Conservation (phyloP, 1,284 basidiomycete species). For the Rhodotorula sp. region DNA sequence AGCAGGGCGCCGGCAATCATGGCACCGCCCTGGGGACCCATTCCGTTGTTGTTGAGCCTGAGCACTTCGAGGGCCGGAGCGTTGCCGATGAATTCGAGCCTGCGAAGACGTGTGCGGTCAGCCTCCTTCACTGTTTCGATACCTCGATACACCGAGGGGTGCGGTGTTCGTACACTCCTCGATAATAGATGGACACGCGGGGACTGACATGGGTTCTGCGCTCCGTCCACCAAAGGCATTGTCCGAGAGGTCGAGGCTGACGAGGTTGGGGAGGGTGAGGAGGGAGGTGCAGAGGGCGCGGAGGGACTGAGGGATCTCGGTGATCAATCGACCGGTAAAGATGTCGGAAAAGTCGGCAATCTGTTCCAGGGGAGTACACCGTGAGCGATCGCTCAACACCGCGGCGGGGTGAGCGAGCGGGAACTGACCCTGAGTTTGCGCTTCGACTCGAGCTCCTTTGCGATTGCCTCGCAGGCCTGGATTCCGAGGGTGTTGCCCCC, state of each 20-base stretch:
- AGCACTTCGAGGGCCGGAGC: conserved; percentile 78
- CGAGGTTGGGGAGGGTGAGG: conserved; percentile 71
- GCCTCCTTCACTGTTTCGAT: background rate
- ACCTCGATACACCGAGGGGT: too few species aligned
- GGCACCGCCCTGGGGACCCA: conserved; percentile 85
- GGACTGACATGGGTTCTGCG: conserved; percentile 82
- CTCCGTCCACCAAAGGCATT: conserved; percentile 97
- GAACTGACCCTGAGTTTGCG: conserved; percentile 65
- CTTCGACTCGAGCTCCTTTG: conserved; percentile 71
- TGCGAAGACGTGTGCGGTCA: background rate
- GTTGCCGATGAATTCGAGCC: conserved; percentile 57
- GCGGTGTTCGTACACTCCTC: too few species aligned
- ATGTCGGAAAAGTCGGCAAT: conserved; percentile 95
- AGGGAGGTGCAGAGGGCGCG: conserved; percentile 84
- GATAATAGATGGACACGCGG: conserved; percentile 56
- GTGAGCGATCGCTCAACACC: conserved; percentile 2
- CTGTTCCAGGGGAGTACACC: conserved; percentile 52
- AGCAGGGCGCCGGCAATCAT: conserved; percentile 82
- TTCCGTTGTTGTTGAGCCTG: conserved; percentile 94
- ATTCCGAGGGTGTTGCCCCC: conserved; percentile 96
- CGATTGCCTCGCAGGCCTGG: conserved; percentile 82
- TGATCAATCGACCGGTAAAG: conserved; percentile 93
- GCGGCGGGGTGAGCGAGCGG: too few species aligned
- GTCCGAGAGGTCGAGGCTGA: conserved; percentile 88
- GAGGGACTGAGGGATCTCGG: conserved; percentile 89